These are phyloP conservation scores for Platanus orientalis DNA, from an alignment of 164 flowering plant genomes.

Conservation along the genomic window DNA sequence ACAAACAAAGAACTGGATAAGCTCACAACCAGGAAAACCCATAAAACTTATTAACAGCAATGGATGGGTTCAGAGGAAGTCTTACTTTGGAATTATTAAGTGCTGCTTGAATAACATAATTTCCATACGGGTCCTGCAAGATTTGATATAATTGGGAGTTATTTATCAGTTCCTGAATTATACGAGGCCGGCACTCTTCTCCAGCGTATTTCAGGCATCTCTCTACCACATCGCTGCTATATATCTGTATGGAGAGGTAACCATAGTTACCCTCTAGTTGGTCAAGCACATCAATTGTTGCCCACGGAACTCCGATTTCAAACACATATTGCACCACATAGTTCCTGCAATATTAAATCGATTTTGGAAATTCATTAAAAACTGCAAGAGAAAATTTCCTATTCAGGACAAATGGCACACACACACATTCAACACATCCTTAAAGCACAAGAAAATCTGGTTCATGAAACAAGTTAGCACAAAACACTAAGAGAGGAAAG, in stretches of 20 bases:
- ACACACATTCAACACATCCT: background rate
- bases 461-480: background rate
- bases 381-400: background rate
- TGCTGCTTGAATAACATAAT: conserved; percentile 71
- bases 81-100: conserved; percentile 44
- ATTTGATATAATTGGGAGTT: conserved; percentile 44
- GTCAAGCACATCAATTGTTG: conserved; percentile 32
- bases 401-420: background rate
- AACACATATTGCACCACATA: conserved; percentile 66
- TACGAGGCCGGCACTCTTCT: conserved; percentile 32
- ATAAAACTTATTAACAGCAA: too few relatives aligned
- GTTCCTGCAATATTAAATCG: conserved; percentile 39
- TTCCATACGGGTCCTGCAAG: conserved; percentile 68
- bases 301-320: conserved; percentile 49
- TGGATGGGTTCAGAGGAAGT: too few relatives aligned
- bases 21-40: background rate
- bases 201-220: conserved; percentile 49
- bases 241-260: conserved; percentile 57
- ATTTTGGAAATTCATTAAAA: background rate
- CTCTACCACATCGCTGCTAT: conserved; percentile 77
- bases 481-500: background rate
- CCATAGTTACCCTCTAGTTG: conserved; percentile 53
- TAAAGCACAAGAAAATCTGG: background rate
- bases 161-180: conserved; percentile 46
- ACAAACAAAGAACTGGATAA: background rate